Evolutionary conservation across 1,284 basidiomycete genomes (phyloP), one percentile per base, ranked within the genome.

Genomic region (Tilletia indica): DNA sequence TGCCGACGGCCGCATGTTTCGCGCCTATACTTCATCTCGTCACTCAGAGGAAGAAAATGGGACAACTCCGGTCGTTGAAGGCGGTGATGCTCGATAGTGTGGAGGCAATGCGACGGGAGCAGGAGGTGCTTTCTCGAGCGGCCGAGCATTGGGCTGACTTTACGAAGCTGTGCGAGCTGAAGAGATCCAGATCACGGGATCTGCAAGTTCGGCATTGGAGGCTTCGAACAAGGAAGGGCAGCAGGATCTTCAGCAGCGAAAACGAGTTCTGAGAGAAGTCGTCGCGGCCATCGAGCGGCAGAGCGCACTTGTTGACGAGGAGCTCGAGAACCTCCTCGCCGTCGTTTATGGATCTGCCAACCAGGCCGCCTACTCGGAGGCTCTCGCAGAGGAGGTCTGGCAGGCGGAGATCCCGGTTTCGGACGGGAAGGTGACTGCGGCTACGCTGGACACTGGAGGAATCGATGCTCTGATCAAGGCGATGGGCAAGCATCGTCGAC

Each of bases 11-110:
- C 4, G 49, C 56, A 12, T 76, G 75, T 68, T n/a, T 82, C 6
- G 72, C 74, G 56, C 77, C 80, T 2, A 64, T 80, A 14, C 70
- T 78, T 38, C 72, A 74, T 19, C 56, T 73, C 5, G 75, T 76
- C 0, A 74, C 74, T 16, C 38, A 48, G 21, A 70, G 68, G 49
- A 72, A 67, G 66, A 73, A 38, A 14, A 34, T 70, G 0, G 70
- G 70, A 19, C 71, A 74, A 11, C 68, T 77, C 61, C 76, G 76
- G 39, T 76, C 71, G 72, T 38, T 74, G 21, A 72, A 19, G 36
- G 4, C 9, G 16, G 16, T 64, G 34, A 34, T 64, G 5, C 12
- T 16, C 3, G 36, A 64, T 14, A 64, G 61, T 16, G 36, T 42
- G 31, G 61, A 25, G 34, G 31, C 36, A 12, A 38, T 64, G 61